A percentile compares a stretch with the other conserved stretches of the same genome.
Conservation (phyloP, 164 flowering plant species). For the Tetrastigma voinierianum region DNA sequence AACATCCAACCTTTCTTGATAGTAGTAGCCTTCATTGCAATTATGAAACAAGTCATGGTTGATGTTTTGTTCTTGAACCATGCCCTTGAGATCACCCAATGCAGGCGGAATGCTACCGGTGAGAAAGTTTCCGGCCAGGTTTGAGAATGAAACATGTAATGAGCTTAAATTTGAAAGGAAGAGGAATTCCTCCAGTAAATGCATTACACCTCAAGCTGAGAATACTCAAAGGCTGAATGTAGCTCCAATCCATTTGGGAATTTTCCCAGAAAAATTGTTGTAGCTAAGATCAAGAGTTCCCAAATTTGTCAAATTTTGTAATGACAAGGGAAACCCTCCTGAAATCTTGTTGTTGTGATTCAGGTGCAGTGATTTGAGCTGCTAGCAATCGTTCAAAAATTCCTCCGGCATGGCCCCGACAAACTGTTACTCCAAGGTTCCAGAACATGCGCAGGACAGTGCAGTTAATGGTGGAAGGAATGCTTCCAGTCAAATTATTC, state of each 20-base stretch:
- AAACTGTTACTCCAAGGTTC: too few species aligned
- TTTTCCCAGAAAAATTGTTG: neutral
- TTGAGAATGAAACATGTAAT: constrained; percentile 25
- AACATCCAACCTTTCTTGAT: constrained; percentile 9
- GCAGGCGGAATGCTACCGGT: constrained; percentile 11
- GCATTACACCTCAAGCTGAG: constrained; percentile 17
- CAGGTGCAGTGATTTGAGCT: too few species aligned
- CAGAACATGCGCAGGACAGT: too few species aligned
- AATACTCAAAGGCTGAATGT: constrained; percentile 1
- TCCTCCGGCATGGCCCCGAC: too few species aligned
- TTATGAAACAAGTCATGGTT: neutral
- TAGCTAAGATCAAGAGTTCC: neutral
- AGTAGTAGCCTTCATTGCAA: neutral
- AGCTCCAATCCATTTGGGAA: constrained; percentile 7
- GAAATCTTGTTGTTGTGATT: too few species aligned
- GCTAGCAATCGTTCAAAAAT: too few species aligned
- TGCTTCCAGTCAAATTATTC: too few species aligned
- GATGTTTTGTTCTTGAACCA: neutral
- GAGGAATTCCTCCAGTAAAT: constrained; percentile 12
- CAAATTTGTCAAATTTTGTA: neutral
- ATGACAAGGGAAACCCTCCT: too few species aligned
- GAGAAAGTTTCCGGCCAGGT: constrained; percentile 20
- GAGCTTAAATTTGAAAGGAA: constrained; percentile 2
- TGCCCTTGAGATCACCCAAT: constrained; percentile 15
- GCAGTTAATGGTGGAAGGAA: too few species aligned